Evolutionary conservation across 495 filamentous ascomycete species (phyloP).

Genomic region (Aspergillus saccharolyticus): DNA sequence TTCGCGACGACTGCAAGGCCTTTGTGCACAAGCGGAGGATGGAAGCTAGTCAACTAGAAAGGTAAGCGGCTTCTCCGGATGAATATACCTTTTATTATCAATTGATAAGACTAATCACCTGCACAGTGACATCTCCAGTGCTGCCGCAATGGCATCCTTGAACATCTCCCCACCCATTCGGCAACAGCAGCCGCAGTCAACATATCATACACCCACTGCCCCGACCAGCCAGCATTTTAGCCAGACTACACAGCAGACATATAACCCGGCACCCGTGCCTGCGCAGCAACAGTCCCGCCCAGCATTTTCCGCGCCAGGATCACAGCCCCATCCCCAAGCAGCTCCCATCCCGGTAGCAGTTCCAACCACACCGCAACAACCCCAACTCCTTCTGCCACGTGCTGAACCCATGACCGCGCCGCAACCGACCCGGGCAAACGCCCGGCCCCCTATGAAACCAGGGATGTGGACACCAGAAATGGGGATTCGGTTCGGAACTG

Average conservation of each 20-base stretch:
- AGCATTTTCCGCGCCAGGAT: conserved; percentile 20
- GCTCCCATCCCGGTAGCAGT: not conserved
- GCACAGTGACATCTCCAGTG: conserved; percentile 55
- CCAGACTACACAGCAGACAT: conserved; percentile 12
- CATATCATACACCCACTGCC: not conserved
- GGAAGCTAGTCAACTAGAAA: conserved; percentile 74
- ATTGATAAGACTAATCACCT: not conserved
- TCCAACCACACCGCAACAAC: conserved; percentile 9
- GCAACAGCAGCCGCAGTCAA: conserved; percentile 9
- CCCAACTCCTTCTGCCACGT: conserved; percentile 13
- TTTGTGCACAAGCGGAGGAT: conserved; percentile 76
- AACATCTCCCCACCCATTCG: conserved; percentile 42
- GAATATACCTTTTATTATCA: not conserved
- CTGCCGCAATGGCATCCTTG: conserved; percentile 53
- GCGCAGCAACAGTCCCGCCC: not conserved
- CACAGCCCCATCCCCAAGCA: conserved; percentile 19
- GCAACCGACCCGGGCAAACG: conserved; percentile 47
- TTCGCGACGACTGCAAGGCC: conserved; percentile 68
- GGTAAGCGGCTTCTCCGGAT: conserved; percentile 34
- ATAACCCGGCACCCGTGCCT: conserved; percentile 5
- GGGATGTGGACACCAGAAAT: conserved; percentile 75
- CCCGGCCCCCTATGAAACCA: conserved; percentile 50
- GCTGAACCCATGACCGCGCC: conserved; percentile 49
- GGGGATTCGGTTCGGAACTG: conserved; percentile 64
- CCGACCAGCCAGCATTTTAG: conserved; percentile 20